These are phyloP conservation scores for Asterionellopsis glacialis DNA, from an alignment of 108 stramenopile species.

Conservation along the genomic window DNA sequence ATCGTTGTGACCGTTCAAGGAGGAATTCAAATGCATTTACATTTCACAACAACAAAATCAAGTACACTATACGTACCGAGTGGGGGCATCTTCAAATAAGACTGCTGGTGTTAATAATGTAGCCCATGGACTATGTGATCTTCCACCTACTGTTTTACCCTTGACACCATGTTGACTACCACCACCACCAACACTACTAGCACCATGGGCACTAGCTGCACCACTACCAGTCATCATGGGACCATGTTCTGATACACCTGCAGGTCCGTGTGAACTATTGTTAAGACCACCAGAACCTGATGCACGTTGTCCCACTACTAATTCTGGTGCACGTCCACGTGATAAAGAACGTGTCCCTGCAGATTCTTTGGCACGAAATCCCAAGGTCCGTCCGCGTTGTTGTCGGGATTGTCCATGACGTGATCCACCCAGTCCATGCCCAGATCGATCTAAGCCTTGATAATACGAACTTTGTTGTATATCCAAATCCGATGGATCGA, in stretches of 20 bases:
- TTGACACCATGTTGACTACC: conserved; percentile 5
- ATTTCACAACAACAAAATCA: conserved; percentile 5
- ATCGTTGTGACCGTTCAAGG: no score
- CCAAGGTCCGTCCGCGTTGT: conserved; percentile 50
- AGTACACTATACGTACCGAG: conserved; percentile 56
- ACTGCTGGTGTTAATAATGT: conserved; percentile 63
- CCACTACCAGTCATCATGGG: no score
- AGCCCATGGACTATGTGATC: conserved; percentile 52
- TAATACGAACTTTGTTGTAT: conserved; percentile 3
- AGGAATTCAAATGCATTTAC: background rate
- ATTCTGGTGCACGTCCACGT: background rate
- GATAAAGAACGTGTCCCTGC: conserved; percentile 16
- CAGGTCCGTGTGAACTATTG: background rate
- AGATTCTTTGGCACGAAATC: conserved; percentile 56
- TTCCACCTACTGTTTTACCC: conserved; percentile 17
- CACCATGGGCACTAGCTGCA: conserved; percentile 3
- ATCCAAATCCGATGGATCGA: conserved; percentile 48
- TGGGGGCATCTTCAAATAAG: conserved; percentile 51
- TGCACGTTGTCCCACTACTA: background rate
- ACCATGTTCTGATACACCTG: background rate
- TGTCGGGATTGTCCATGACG: conserved; percentile 60
- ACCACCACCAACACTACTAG: conserved; percentile 12
- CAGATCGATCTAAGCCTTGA: conserved; percentile 53
- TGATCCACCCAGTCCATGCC: conserved; percentile 49
- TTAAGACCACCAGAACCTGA: conserved; percentile 1